Conservation (phyloP, 1,139 yeast species). For the Pichia sp. region DNA sequence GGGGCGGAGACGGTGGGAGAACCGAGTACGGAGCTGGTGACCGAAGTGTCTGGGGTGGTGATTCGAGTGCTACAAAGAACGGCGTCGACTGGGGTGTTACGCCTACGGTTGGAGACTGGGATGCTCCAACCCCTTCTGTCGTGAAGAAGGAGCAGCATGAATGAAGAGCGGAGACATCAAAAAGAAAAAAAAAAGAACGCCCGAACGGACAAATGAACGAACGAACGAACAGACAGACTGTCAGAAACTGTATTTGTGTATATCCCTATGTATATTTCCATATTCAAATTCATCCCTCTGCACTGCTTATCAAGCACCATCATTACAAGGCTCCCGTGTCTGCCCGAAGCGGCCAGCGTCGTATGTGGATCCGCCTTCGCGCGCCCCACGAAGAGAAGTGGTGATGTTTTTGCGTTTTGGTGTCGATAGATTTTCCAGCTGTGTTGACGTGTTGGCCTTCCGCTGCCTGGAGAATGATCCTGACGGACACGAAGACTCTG, state of each 20-base stretch:
- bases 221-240: too few relatives aligned
- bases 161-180: slow-evolving; percentile 7
- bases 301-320: neutral
- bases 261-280: neutral
- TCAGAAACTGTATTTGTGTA: neutral
- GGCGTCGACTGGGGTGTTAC: slow-evolving; percentile 35
- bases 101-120: slow-evolving; percentile 40
- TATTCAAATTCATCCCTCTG: neutral
- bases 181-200: neutral
- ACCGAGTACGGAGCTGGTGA: slow-evolving; percentile 48
- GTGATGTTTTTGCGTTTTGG: neutral
- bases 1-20: slow-evolving; percentile 44
- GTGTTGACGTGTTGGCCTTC: slow-evolving; percentile 2
- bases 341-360: neutral
- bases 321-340: neutral
- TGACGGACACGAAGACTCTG: too few relatives aligned
- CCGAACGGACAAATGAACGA: neutral
- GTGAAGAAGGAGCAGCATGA: slow-evolving; percentile 24
- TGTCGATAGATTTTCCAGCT: neutral
- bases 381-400: neutral
- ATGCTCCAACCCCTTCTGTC: slow-evolving; percentile 32
- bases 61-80: slow-evolving; percentile 12
- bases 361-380: neutral
- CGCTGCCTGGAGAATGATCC: neutral
- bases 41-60: slow-evolving; percentile 42